Conservation (phyloP, 2,329 filamentous ascomycete species). For the Fusarium dlaminii region DNA sequence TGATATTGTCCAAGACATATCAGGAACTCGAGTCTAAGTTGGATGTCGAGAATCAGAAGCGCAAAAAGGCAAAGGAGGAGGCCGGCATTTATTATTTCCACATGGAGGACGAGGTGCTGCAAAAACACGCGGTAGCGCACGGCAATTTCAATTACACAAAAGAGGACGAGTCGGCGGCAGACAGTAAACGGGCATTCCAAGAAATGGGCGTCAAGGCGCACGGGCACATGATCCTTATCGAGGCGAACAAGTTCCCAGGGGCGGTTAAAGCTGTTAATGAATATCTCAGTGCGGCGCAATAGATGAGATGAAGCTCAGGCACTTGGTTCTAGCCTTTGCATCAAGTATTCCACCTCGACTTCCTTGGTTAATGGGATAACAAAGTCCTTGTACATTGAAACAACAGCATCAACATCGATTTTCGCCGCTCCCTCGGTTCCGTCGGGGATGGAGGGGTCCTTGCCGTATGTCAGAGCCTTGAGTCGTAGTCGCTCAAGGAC, state of each 20-base stretch:
- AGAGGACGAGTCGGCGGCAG: slow-evolving; percentile 81
- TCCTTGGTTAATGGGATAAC: slow-evolving; percentile 98
- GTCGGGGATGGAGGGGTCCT: slow-evolving; percentile 76
- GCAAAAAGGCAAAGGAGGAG: slow-evolving; percentile 72
- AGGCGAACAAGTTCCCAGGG: slow-evolving; percentile 77
- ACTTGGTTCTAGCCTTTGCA: slow-evolving; percentile 78
- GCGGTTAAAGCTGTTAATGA: slow-evolving; percentile 81
- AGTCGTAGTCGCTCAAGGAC: slow-evolving; percentile 86
- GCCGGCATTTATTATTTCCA: slow-evolving; percentile 88
- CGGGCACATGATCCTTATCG: slow-evolving; percentile 88
- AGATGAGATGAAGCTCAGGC: slow-evolving; percentile 41
- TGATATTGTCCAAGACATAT: slow-evolving; percentile 93
- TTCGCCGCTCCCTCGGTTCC: slow-evolving; percentile 71
- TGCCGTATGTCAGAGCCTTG: slow-evolving; percentile 94
- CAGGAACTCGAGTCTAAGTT: slow-evolving; percentile 85
- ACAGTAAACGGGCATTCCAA: slow-evolving; percentile 94
- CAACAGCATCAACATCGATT: slow-evolving; percentile 92
- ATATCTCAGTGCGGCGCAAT: slow-evolving; percentile 70
- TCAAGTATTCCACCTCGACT: slow-evolving; percentile 97
- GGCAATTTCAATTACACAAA: slow-evolving; percentile 82
- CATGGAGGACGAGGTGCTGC: slow-evolving; percentile 90
- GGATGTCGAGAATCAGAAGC: slow-evolving; percentile 68
- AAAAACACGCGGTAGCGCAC: slow-evolving; percentile 76
- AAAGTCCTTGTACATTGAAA: slow-evolving; percentile 88
- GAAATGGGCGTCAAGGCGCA: slow-evolving; percentile 87